Evolutionary conservation across 2,329 filamentous ascomycete species (phyloP).

Genomic region (Microsporum audouinii): DNA sequence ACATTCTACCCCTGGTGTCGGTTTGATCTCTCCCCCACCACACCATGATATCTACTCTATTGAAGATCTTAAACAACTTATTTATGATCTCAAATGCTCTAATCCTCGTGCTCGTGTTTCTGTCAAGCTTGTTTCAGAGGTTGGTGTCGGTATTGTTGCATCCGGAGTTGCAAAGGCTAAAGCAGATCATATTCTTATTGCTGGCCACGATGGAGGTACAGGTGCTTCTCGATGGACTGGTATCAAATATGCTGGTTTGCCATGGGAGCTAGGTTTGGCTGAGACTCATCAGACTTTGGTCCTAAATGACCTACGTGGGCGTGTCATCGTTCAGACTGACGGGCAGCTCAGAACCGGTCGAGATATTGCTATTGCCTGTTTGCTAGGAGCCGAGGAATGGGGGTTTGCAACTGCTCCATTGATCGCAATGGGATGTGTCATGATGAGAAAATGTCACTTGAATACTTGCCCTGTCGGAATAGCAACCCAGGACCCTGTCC

Average conservation of each 20-base stretch:
- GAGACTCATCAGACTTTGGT: conserved; percentile 96
- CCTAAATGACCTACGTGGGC: conserved; percentile 86
- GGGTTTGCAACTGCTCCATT: conserved; percentile 90
- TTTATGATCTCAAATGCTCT: conserved; percentile 94
- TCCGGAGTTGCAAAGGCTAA: conserved; percentile 97
- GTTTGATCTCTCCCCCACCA: conserved; percentile 87
- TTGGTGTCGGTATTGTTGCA: conserved; percentile 92
- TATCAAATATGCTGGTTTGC: conserved; percentile 95
- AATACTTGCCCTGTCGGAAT: conserved; percentile 90
- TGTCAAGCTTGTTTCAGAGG: conserved; percentile 95
- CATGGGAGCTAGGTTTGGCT: conserved; percentile 91
- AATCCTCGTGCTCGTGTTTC: conserved; percentile 86
- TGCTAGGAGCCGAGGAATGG: conserved; percentile 96
- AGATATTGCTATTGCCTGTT: conserved; percentile 85
- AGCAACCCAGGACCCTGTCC: conserved; percentile 86
- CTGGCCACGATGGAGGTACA: conserved; percentile 91
- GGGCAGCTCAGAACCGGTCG: conserved; percentile 86
- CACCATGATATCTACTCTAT: conserved; percentile 99
- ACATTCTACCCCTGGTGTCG: conserved; percentile 91
- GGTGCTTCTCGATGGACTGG: conserved; percentile 96
- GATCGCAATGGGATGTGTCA: conserved; percentile 93
- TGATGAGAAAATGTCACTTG: conserved; percentile 69
- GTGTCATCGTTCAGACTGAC: conserved; percentile 92
- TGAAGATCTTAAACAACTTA: conserved; percentile 93
- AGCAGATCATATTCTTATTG: conserved; percentile 92